Conservation (phyloP, 2,329 filamentous ascomycete genomes). For the Xylaria sp. region DNA sequence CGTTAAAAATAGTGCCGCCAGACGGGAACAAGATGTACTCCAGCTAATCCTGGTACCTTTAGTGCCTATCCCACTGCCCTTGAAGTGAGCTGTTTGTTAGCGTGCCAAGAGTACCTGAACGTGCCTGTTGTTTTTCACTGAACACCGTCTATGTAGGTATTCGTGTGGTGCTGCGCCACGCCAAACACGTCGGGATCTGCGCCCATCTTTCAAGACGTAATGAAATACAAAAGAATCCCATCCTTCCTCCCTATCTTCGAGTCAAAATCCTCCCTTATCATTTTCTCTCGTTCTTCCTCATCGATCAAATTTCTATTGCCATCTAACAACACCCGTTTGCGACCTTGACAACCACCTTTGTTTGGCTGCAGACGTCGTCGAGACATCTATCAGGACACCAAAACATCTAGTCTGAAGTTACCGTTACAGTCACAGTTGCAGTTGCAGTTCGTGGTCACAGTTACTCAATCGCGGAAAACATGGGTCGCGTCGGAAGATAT, state of each 20-base stretch:
- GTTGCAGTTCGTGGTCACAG: constrained; percentile 45
- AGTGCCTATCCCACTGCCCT: not conserved
- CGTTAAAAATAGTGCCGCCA: not conserved
- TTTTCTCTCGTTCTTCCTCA: constrained; percentile 24
- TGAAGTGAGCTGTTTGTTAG: not conserved
- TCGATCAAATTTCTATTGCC: constrained; percentile 1
- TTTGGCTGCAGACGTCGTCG: constrained; percentile 5
- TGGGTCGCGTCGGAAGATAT: constrained; percentile 75
- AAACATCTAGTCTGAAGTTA: constrained; percentile 19
- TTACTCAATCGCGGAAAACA: constrained; percentile 43
- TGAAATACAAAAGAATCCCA: constrained; percentile 46
- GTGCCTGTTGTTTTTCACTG: too few species aligned
- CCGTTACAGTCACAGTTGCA: constrained; percentile 45
- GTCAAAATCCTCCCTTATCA: constrained; percentile 22
- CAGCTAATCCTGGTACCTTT: constrained; percentile 25
- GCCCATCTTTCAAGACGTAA: constrained; percentile 28
- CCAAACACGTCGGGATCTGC: constrained; percentile 40
- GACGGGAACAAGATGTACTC: not conserved
- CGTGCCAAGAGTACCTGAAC: too few species aligned
- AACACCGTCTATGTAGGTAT: not conserved
- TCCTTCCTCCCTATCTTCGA: constrained; percentile 31
- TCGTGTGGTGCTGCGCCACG: constrained; percentile 45
- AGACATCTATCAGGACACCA: constrained; percentile 9
- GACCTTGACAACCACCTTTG: constrained; percentile 21
- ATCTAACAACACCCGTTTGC: constrained; percentile 24